Evolutionary conservation across 176 grass and related monocot genomes (phyloP).

Genomic region (Triticum timopheevii): DNA sequence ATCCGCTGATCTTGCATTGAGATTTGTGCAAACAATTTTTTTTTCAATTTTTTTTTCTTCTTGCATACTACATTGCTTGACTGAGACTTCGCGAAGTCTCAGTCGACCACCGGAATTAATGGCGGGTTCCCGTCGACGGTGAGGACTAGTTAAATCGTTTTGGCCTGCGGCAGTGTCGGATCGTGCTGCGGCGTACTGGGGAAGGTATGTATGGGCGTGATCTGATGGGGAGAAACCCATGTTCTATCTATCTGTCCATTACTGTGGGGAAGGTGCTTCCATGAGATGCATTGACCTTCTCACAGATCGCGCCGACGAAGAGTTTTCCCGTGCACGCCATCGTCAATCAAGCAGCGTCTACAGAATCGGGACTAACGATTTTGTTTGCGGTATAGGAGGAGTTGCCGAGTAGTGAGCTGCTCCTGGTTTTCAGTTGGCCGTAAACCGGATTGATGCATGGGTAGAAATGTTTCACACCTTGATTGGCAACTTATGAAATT

Average conservation of each 20-base stretch:
- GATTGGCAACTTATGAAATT: too few species aligned
- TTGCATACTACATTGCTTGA: too few species aligned
- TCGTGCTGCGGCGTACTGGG: neutral
- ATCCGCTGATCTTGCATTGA: too few species aligned
- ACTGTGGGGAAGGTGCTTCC: neutral
- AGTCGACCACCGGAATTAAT: neutral
- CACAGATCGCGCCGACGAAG: neutral
- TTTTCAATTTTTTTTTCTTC: too few species aligned
- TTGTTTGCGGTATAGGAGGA: neutral
- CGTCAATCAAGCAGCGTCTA: neutral
- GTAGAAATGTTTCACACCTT: neutral
- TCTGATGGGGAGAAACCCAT: neutral
- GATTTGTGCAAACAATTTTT: too few species aligned
- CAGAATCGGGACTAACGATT: neutral
- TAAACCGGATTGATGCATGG: too few species aligned
- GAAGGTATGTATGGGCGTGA: neutral
- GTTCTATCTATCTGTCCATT: neutral
- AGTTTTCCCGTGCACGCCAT: neutral
- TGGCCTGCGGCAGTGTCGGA: neutral
- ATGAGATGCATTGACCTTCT: slow-evolving; percentile 8
- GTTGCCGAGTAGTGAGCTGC: neutral
- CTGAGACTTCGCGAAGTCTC: too few species aligned
- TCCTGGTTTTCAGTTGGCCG: neutral
- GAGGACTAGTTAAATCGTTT: neutral
- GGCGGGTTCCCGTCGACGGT: neutral